Evolutionary conservation across 257 asterid species (phyloP).

Genomic region (Solanum appendiculatum): DNA sequence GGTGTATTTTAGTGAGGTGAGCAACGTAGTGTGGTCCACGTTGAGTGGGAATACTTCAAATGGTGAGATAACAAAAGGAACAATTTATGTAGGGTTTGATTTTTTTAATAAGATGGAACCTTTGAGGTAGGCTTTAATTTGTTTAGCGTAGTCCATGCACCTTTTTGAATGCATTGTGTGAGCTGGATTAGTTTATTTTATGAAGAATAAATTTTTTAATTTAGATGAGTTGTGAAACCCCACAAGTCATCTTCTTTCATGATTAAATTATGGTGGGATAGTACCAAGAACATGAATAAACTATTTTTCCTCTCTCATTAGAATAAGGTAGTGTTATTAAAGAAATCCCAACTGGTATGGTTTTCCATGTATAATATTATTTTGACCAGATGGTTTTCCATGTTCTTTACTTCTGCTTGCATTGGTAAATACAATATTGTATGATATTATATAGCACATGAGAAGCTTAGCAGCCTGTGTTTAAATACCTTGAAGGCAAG

Average conservation of each 20-base stretch:
- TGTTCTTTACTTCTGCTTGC: slow-evolving; percentile 7
- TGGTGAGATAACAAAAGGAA: background rate
- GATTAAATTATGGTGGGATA: slow-evolving; percentile 3
- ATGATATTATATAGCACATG: slow-evolving; percentile 16
- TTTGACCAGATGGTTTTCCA: slow-evolving; percentile 20
- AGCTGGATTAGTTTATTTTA: slow-evolving; percentile 8
- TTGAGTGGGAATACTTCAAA: slow-evolving; percentile 10
- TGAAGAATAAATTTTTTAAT: background rate
- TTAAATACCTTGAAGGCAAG: slow-evolving; percentile 6
- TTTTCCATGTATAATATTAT: background rate
- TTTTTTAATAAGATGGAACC: background rate
- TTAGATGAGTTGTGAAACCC: slow-evolving; percentile 13
- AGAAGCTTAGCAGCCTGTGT: slow-evolving; percentile 12
- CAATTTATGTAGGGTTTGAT: background rate
- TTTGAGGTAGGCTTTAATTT: background rate
- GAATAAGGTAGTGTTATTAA: background rate
- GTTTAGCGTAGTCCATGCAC: background rate
- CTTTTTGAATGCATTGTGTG: slow-evolving; percentile 2
- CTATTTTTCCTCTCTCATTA: slow-evolving; percentile 2
- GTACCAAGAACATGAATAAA: slow-evolving; percentile 8
- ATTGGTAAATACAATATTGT: background rate
- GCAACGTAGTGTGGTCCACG: slow-evolving; percentile 9
- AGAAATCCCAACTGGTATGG: slow-evolving; percentile 1
- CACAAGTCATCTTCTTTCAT: slow-evolving; percentile 8
- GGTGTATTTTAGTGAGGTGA: background rate